Percentiles rank a stretch among this genome's conserved stretches.
phyloP scores from a whole-genome alignment of 768 basidiomycete genomes.

The Leccinum subgranulosum region DNA sequence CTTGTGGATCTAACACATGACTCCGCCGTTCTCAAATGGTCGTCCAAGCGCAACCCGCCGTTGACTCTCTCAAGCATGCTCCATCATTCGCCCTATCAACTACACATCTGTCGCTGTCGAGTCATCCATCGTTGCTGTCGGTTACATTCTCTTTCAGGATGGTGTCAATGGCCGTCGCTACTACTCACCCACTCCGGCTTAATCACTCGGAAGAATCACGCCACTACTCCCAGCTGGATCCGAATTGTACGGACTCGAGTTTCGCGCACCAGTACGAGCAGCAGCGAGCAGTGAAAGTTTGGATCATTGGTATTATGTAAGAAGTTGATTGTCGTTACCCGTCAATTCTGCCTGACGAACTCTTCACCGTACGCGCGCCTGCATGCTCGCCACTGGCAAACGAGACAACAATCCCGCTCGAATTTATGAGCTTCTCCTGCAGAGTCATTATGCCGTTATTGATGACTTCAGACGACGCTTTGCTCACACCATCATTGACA shows the following conservation, averaged over 20 bases:
- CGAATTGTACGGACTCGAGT: background rate
- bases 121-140: background rate
- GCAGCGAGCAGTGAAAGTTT: background rate
- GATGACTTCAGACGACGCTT: too few relatives aligned
- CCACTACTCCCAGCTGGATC: background rate
- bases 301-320: background rate
- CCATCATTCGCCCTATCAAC: too few relatives aligned
- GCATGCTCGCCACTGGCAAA: background rate
- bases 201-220: background rate
- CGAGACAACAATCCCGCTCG: background rate
- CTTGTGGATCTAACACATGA: background rate
- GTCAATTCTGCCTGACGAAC: background rate
- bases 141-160: background rate
- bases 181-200: background rate
- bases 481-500: background rate
- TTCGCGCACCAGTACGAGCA: background rate
- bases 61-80: too few relatives aligned
- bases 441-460: background rate
- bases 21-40: background rate
- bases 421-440: background rate
- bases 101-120: too few relatives aligned
- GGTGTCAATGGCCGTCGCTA: background rate
- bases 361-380: background rate
- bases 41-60: too few relatives aligned
- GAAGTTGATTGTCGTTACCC: background rate